Evolutionary conservation across 768 basidiomycete species (phyloP), one percentile per base, ranked within the genome.

Genomic region (Hydnomerulius pinastri): DNA sequence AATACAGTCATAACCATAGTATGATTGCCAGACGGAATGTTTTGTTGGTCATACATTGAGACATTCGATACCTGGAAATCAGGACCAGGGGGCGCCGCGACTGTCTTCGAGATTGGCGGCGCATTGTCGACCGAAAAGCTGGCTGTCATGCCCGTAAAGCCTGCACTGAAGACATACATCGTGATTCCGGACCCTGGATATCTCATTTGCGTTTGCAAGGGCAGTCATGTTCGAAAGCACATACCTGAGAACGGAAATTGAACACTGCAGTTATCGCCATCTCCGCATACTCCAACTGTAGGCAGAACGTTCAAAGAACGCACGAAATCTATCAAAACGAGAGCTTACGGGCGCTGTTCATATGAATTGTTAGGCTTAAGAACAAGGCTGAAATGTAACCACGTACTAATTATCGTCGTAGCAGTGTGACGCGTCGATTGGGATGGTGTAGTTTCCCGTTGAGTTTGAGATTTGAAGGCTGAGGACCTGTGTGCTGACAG

Each of bases 351-450:
- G 61, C 51, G 20, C 63, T 64, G 23, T 40, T 24, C 35, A 23
- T 28, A 17, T 3, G 15, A 1, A 8, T 11, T 15, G 46, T 59
- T 41, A 51, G 51, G 24, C 3, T 9, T 30, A 21, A 30, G 4
- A n/a, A n/a, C 0, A 33, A 4, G n/a, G 7, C 43, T 8, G 12
- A 44, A 23, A 24, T 2, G 10, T 3, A 23, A 37, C 29, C 27
- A 57, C 64, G n/a, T 41, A 64, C 63, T 66, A 66, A 38, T 65
- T 62, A 27, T 57, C 32, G 25, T 65, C 42, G 12, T 63, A 65
- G 35, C 63, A 64, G 3, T 52, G 17, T 1, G 61, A 57, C 1
- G 61, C 25, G 40, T 60, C 49, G 23, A 65, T 43, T 25, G 21
- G 4, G 29, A 66, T 53, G 3, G 32, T 48, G 17, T 54, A 52